Percentiles rank a stretch among this genome's conserved stretches.
These are phyloP conservation scores for Mesembryanthemum crystallinum DNA, from an alignment of 148 eudicot species.

Conservation along the genomic window DNA sequence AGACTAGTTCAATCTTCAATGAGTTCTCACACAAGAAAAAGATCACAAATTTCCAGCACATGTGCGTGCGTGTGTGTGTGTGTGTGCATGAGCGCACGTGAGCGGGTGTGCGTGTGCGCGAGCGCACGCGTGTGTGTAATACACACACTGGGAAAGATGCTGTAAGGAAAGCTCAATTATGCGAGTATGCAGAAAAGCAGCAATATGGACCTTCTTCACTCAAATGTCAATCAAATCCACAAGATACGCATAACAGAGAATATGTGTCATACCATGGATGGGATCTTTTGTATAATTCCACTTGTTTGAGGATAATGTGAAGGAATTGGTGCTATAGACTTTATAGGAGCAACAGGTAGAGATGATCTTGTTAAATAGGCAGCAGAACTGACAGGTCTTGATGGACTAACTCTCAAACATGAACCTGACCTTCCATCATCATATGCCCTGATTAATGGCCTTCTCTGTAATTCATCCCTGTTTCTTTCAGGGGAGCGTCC, in stretches of 20 bases:
- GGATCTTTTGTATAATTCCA: conserved; percentile 40
- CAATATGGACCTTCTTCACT: neutral
- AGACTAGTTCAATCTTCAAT: neutral
- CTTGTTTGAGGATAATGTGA: conserved; percentile 35
- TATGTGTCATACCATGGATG: conserved; percentile 47
- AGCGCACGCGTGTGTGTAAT: too few species aligned
- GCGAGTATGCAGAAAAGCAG: neutral
- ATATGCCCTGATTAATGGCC: conserved; percentile 46
- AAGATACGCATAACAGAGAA: conserved; percentile 1
- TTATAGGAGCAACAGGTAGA: conserved; percentile 38
- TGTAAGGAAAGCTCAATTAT: neutral
- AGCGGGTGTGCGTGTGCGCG: too few species aligned
- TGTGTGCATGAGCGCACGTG: too few species aligned
- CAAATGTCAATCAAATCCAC: neutral
- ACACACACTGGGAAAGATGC: neutral
- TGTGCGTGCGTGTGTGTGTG: too few species aligned
- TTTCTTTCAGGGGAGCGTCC: conserved; percentile 49
- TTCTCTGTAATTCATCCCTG: conserved; percentile 44
- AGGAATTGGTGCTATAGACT: conserved; percentile 38
- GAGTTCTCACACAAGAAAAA: neutral
- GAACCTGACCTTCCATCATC: conserved; percentile 51
- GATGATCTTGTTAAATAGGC: conserved; percentile 43
- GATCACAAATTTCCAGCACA: neutral
- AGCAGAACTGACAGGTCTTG: conserved; percentile 49
- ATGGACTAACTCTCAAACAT: conserved; percentile 45